Percentiles rank a stretch among this genome's conserved stretches.
Evolutionary conservation across 2,329 filamentous ascomycete genomes (phyloP).

Genomic region (Sporothrix schenckii): DNA sequence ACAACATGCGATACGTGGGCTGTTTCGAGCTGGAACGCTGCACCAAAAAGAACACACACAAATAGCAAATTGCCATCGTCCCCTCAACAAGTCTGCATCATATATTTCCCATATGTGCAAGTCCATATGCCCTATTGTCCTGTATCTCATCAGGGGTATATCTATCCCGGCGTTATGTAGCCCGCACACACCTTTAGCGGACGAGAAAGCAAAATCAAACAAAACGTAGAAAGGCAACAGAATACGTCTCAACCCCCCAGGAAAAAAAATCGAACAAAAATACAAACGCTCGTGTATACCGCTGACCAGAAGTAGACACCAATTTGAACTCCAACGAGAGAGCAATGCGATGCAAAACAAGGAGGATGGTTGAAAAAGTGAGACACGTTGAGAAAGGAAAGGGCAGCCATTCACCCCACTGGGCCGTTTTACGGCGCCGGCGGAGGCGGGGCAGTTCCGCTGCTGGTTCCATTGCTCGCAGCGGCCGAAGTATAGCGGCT

Average conservation of each 20-base stretch:
- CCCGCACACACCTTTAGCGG: not conserved
- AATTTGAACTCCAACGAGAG: slow-evolving; percentile 11
- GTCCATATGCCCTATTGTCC: not conserved
- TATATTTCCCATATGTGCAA: not conserved
- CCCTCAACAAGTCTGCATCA: not conserved
- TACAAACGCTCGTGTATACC: slow-evolving; percentile 6
- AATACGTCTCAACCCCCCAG: not conserved
- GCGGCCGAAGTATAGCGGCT: not conserved
- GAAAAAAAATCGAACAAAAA: not conserved
- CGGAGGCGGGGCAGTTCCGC: not conserved
- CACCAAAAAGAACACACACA: no score
- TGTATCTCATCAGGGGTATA: not conserved
- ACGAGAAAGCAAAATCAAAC: not conserved
- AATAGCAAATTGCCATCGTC: no score
- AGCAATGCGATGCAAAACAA: not conserved
- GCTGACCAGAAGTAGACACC: not conserved
- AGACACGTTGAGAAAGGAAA: not conserved
- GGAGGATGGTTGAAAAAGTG: not conserved
- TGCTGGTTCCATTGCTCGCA: not conserved
- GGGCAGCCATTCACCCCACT: no score
- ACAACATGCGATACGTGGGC: no score
- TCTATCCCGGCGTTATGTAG: not conserved
- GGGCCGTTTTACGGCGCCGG: not conserved
- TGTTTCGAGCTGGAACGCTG: no score
- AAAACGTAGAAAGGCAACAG: not conserved